Evolutionary conservation across 768 basidiomycete species (phyloP).

Genomic region (Suillus occidentalis): DNA sequence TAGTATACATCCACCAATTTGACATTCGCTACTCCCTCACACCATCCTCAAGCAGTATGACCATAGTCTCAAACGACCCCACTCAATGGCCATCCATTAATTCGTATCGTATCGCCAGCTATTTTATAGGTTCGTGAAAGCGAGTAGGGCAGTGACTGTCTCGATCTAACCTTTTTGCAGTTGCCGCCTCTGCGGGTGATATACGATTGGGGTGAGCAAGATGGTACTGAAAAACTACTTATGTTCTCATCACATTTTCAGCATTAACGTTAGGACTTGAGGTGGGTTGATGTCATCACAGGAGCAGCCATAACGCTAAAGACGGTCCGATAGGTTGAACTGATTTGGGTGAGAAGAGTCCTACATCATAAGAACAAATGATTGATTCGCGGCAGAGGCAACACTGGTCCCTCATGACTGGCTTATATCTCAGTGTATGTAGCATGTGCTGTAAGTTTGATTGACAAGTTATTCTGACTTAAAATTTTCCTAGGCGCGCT

Average conservation of each 20-base stretch:
- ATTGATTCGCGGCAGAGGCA: not conserved
- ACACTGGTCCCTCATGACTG: conserved; percentile 1
- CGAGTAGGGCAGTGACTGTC: not conserved
- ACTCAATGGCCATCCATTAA: not conserved
- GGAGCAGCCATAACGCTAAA: not conserved
- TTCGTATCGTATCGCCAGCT: not conserved
- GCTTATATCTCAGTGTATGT: not conserved
- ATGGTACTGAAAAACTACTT: too few species aligned
- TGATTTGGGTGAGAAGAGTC: conserved; percentile 1
- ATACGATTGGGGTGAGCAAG: not conserved
- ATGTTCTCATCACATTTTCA: not conserved
- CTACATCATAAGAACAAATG: not conserved
- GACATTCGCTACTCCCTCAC: not conserved
- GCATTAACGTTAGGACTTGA: not conserved
- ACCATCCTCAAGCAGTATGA: not conserved
- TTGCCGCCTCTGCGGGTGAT: not conserved
- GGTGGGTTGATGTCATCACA: not conserved
- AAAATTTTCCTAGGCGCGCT: not conserved
- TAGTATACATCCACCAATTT: not conserved
- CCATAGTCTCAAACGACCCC: not conserved
- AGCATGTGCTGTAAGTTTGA: not conserved
- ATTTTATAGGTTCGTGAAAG: not conserved
- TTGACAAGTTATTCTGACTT: not conserved
- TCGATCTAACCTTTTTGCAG: not conserved
- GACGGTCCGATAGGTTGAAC: not conserved